Evolutionary conservation across 345 rosid genomes (phyloP).

Genomic region (Stellera chamaejasme): DNA sequence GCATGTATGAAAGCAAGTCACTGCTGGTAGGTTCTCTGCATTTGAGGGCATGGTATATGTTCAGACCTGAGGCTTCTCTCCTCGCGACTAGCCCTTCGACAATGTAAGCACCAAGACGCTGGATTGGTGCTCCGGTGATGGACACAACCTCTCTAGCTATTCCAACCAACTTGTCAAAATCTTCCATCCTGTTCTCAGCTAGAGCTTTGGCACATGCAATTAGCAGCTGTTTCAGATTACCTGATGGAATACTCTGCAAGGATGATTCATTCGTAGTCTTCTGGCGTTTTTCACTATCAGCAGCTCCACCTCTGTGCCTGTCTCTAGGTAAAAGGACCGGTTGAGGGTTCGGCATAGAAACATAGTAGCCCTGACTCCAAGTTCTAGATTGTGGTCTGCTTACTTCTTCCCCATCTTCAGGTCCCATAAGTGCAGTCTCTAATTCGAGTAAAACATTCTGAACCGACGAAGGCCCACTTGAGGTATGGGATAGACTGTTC

Average conservation of each 20-base stretch:
- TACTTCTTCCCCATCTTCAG: conserved; percentile 31
- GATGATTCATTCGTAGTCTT: conserved; percentile 19
- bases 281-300: conserved; percentile 25
- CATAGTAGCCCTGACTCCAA: conserved; percentile 24
- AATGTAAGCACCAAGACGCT: conserved; percentile 69
- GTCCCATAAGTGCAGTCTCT: conserved; percentile 46
- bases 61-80: conserved; percentile 39
- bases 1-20: conserved; percentile 61
- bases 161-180: conserved; percentile 35
- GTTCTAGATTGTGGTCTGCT: conserved; percentile 14
- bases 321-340: conserved; percentile 20
- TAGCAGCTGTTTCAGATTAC: conserved; percentile 39
- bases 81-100: conserved; percentile 62
- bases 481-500: conserved; percentile 14
- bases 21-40: conserved; percentile 55
- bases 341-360: conserved; percentile 26
- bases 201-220: conserved; percentile 55
- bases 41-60: conserved; percentile 38
- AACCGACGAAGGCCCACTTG: conserved; percentile 20
- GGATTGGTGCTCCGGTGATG: conserved; percentile 46
- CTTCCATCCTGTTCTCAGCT: conserved; percentile 29
- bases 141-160: conserved; percentile 43
- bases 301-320: conserved; percentile 21
- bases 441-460: conserved; percentile 32
- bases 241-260: conserved; percentile 19